A percentile compares a stretch with the other conserved stretches of the same genome.
Evolutionary conservation across 1,284 basidiomycete genomes (phyloP).

Genomic region (Cryptococcus deneoformans): DNA sequence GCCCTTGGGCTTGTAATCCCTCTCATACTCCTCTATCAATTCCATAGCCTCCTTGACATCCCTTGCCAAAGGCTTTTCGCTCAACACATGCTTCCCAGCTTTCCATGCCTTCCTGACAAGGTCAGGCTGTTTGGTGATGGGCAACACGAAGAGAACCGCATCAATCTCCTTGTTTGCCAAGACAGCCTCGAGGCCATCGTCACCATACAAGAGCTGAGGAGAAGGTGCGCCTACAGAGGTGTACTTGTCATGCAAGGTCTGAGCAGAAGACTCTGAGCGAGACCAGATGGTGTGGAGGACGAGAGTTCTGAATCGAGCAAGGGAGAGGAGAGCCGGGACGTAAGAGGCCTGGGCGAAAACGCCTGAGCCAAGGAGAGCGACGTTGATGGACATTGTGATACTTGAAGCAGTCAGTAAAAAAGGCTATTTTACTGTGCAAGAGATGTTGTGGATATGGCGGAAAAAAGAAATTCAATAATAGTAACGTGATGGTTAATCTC

Average conservation of each 20-base stretch:
- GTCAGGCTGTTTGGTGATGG: slow-evolving; percentile 69
- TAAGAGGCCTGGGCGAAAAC: slow-evolving; percentile 55
- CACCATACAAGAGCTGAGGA: slow-evolving; percentile 57
- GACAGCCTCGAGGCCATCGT: slow-evolving; percentile 60
- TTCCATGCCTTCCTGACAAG: slow-evolving; percentile 57
- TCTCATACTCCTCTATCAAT: slow-evolving; percentile 66
- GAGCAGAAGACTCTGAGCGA: slow-evolving; percentile 63
- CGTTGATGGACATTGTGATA: slow-evolving; percentile 22
- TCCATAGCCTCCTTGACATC: slow-evolving; percentile 62
- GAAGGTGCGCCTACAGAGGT: slow-evolving; percentile 40
- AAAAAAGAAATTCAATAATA: too few relatives aligned
- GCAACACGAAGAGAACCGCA: slow-evolving; percentile 71
- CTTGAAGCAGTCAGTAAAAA: too few relatives aligned
- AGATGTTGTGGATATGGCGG: neutral
- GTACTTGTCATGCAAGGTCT: slow-evolving; percentile 51
- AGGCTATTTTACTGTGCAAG: neutral
- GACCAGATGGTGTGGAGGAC: slow-evolving; percentile 71
- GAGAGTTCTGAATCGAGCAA: slow-evolving; percentile 45
- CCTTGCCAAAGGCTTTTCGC: slow-evolving; percentile 72
- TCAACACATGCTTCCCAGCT: slow-evolving; percentile 79
- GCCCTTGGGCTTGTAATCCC: slow-evolving; percentile 62
- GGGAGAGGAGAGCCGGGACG: slow-evolving; percentile 64
- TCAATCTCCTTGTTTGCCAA: slow-evolving; percentile 64
- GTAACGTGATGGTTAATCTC: neutral
- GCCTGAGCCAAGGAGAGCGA: slow-evolving; percentile 44